Conservation (phyloP, 2,329 filamentous ascomycete genomes). For the Fulvia fulva region DNA sequence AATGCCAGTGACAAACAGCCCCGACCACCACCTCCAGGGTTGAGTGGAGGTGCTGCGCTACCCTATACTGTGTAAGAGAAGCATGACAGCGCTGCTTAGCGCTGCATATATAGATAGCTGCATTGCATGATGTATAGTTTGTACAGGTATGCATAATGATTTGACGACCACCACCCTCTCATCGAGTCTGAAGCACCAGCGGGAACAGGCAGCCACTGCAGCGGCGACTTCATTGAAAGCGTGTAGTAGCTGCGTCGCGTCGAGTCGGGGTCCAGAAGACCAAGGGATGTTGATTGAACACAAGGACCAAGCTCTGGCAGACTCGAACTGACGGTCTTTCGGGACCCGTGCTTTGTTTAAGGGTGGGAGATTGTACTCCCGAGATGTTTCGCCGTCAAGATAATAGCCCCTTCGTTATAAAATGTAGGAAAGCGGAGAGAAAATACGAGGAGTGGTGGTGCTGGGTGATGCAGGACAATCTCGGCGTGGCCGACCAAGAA, state of each 20-base stretch:
- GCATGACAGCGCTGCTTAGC: not conserved
- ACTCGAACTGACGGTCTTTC: not conserved
- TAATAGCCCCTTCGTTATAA: not conserved
- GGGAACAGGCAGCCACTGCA: no score
- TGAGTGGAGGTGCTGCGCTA: conserved; percentile 15
- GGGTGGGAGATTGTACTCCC: not conserved
- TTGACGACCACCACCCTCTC: no score
- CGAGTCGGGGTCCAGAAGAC: no score
- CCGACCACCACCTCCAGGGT: conserved; percentile 5
- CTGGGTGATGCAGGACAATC: not conserved
- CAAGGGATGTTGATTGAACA: no score
- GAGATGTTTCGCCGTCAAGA: not conserved
- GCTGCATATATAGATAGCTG: not conserved
- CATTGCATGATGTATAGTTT: no score
- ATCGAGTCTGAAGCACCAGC: no score
- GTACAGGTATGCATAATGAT: not conserved
- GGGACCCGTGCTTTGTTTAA: not conserved
- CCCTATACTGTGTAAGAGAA: not conserved
- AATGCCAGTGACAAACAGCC: not conserved
- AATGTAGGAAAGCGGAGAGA: no score
- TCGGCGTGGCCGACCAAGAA: not conserved
- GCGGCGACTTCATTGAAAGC: no score
- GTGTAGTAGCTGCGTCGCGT: no score
- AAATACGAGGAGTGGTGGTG: not conserved
- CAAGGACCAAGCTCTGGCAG: no score